A percentile compares a stretch with the other conserved stretches of the same genome.
Evolutionary conservation across 768 basidiomycete species (phyloP).

Genomic region (Trametes maxima): DNA sequence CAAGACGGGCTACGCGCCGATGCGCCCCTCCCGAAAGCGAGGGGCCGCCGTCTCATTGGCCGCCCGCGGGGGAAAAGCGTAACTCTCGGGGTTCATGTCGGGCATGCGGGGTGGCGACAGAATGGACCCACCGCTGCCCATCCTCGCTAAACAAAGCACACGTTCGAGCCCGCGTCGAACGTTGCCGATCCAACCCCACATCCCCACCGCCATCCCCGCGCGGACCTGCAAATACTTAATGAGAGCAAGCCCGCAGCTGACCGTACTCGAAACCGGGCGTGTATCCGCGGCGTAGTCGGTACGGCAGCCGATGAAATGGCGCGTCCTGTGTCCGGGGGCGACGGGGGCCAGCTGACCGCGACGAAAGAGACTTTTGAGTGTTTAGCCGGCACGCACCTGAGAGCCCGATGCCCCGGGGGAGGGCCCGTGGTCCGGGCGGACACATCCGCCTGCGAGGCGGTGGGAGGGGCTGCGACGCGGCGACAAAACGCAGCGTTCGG

Average conservation of each 20-base stretch:
- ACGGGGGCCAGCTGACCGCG: conserved; percentile 6
- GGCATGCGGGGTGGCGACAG: no score
- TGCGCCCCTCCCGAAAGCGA: no score
- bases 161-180: background rate
- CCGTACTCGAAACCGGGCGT: background rate
- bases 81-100: no score
- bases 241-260: conserved; percentile 8
- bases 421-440: background rate
- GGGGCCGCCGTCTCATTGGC: no score
- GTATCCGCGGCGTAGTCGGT: conserved; percentile 10
- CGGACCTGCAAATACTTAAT: background rate
- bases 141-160: no score
- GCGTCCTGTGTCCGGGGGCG: background rate
- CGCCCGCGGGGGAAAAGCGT: no score
- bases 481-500: background rate
- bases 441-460: conserved; percentile 1
- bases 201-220: background rate
- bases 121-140: no score
- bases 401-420: background rate
- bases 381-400: conserved; percentile 11
- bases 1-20: background rate
- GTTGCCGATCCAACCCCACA: background rate
- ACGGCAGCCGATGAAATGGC: conserved; percentile 3
- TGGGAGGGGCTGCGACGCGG: background rate
- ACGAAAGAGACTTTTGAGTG: conserved; percentile 5